Base-by-base conservation (phyloP, 257 asterid species). In the Ilex asprella region DNA sequence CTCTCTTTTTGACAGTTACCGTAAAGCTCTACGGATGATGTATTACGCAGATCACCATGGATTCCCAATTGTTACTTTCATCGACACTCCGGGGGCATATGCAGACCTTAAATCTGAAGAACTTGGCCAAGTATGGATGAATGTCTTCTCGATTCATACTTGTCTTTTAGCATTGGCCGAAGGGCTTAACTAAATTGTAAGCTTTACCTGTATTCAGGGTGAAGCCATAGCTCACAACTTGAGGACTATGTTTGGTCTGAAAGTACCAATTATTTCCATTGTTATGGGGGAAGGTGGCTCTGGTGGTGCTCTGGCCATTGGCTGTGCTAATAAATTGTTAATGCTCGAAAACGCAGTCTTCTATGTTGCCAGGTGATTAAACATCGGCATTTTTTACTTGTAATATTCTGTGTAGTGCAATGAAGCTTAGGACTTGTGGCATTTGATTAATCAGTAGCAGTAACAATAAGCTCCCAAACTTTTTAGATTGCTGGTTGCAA, bases 221-320 rank as follows among this genome's bases (percentile, higher is more conserved):
- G 99, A 89, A 79, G 99, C 99, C 47, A 93, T 93, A 60, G 99
- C 99, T 65, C 84, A 81, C 54, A 93, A 93, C 77, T 67, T 93
- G 87, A 84, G 96, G 84, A 78, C 89, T 70, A 93, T 93, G 99
- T 93, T 89, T 83, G 99, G 99, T 75, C 78, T 93, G 76, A 89
- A 87, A 78, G 99, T 93, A 58, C 99, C 99, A 65, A 70, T 93
- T 65, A 59, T 93, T 62, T 86, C 97, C 39, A 83, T 93, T 76
- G 91, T 93, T 66, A 78, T 93, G 7, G 99, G 99, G 21, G 99
- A 93, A 87, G 99, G 99, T 60, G 99, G 99, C 44, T 93, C 99
- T 51, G 99, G 99, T 78, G 99, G 99, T 70, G 99, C 99, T 79
- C 81, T 93, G 74, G 99, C 99, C 59, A 89, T 93, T 81, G 97